These are phyloP conservation scores for Pestalotiopsis sp. DNA, from an alignment of 2,329 filamentous ascomycete genomes.

Conservation along the genomic window DNA sequence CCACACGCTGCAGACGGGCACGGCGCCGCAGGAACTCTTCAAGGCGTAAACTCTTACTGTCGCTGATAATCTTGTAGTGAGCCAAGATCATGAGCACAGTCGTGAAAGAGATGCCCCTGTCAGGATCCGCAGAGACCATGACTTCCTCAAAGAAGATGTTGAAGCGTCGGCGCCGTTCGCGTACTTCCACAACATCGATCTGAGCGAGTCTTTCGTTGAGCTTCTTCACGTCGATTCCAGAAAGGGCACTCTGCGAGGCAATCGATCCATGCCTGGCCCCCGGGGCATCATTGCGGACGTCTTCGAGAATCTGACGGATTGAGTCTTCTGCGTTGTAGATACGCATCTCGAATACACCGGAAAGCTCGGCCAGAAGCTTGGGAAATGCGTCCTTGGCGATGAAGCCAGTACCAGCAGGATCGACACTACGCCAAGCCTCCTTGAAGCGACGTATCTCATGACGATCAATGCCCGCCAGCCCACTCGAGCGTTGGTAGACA, in stretches of 20 bases:
- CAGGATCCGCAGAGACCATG: slow-evolving; percentile 87
- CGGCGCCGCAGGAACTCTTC: slow-evolving; percentile 94
- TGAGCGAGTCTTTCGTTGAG: slow-evolving; percentile 73
- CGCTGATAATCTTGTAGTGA: slow-evolving; percentile 98
- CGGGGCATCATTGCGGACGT: slow-evolving; percentile 66
- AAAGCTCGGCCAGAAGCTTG: slow-evolving; percentile 85
- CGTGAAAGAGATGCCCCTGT: slow-evolving; percentile 88
- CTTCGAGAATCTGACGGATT: slow-evolving; percentile 82
- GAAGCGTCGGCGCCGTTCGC: slow-evolving; percentile 74
- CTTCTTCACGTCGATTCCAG: slow-evolving; percentile 71
- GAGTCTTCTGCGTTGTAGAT: slow-evolving; percentile 93
- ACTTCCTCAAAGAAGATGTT: slow-evolving; percentile 98
- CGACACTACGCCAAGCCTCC: slow-evolving; percentile 95
- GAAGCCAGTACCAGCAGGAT: slow-evolving; percentile 87
- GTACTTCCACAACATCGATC: slow-evolving; percentile 77
- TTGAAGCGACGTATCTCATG: slow-evolving; percentile 97
- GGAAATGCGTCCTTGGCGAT: slow-evolving; percentile 91
- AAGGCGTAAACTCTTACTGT: slow-evolving; percentile 92
- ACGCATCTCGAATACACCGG: slow-evolving; percentile 94
- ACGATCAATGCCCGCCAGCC: slow-evolving; percentile 85
- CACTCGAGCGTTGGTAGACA: slow-evolving; percentile 94
- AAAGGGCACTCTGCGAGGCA: slow-evolving; percentile 51
- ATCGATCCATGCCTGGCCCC: slow-evolving; percentile 58
- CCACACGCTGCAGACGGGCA: slow-evolving; percentile 87
- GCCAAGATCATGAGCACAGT: slow-evolving; percentile 92